A percentile compares a stretch with the other conserved stretches of the same genome.
These are phyloP conservation scores for Penicillium sp. DNA, from an alignment of 2,329 filamentous ascomycete genomes.

Conservation along the genomic window DNA sequence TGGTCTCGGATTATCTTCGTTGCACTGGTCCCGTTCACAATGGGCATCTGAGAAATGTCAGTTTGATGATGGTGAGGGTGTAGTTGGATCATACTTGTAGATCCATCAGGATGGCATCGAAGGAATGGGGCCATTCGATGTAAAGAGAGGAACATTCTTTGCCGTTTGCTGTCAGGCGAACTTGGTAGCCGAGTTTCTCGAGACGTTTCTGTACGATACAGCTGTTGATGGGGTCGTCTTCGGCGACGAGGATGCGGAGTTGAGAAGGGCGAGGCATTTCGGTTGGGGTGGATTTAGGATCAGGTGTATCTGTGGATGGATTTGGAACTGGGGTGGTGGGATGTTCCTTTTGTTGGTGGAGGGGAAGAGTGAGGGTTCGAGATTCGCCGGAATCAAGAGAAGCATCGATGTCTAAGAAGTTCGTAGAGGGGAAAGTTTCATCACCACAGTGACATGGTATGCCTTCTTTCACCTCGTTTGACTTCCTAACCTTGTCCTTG, in stretches of 20 bases:
- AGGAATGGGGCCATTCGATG: constrained; percentile 57
- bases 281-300: no score
- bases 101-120: constrained; percentile 84
- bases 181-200: constrained; percentile 68
- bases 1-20: constrained; percentile 76
- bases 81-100: constrained; percentile 63
- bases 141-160: constrained; percentile 75
- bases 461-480: neutral
- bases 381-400: constrained; percentile 11
- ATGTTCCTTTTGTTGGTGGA: neutral
- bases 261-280: neutral
- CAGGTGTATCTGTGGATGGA: neutral
- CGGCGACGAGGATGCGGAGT: constrained; percentile 64
- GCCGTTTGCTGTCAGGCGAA: constrained; percentile 72
- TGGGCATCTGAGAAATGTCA: constrained; percentile 66
- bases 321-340: neutral
- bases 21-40: constrained; percentile 76
- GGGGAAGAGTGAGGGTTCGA: constrained; percentile 10
- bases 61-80: no score
- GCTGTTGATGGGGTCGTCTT: constrained; percentile 85
- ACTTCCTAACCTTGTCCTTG: neutral
- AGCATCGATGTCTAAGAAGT: constrained; percentile 13
- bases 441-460: constrained; percentile 15
- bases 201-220: constrained; percentile 74
- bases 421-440: neutral